phyloP scores from a whole-genome alignment of 2,329 filamentous ascomycete species.

The Metarhizium brunneum region DNA sequence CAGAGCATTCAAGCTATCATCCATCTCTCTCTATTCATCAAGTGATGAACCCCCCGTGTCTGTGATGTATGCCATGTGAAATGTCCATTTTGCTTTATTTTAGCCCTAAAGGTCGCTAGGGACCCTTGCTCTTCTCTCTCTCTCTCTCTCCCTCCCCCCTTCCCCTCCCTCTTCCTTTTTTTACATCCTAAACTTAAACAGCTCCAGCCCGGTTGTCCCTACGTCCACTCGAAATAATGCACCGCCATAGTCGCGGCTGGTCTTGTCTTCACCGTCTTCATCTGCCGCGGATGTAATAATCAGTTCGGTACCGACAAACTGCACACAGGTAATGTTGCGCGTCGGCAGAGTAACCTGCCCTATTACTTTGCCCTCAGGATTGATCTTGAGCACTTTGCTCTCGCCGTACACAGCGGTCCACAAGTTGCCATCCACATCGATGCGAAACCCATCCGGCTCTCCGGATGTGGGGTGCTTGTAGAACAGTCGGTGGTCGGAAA shows the following conservation, averaged over 20 bases:
- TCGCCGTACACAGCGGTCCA: slow-evolving; percentile 86
- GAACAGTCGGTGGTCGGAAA: slow-evolving; percentile 62
- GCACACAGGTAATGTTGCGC: slow-evolving; percentile 68
- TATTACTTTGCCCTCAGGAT: slow-evolving; percentile 57
- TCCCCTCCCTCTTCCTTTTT: neutral
- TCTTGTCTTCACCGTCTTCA: slow-evolving; percentile 50
- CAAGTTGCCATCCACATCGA: slow-evolving; percentile 76
- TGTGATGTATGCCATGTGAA: neutral
- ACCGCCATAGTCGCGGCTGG: slow-evolving; percentile 57
- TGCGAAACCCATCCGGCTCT: slow-evolving; percentile 74
- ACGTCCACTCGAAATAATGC: slow-evolving; percentile 71
- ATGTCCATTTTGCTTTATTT: neutral
- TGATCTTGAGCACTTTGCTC: slow-evolving; percentile 64
- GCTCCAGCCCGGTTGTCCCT: slow-evolving; percentile 54
- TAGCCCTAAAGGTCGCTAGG: neutral
- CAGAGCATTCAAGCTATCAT: neutral
- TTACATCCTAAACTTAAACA: slow-evolving; percentile 54
- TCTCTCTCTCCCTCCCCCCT: neutral
- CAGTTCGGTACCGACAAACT: slow-evolving; percentile 66
- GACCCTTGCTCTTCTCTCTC: neutral
- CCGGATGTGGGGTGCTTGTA: slow-evolving; percentile 59
- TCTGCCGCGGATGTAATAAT: slow-evolving; percentile 70
- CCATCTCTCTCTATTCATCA: neutral
- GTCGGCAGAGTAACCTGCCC: slow-evolving; percentile 72
- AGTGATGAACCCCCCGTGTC: neutral